Evolutionary conservation across 2,329 filamentous ascomycete species (phyloP), one percentile per base, ranked within the genome.

Genomic region (Claviceps humidiphila): DNA sequence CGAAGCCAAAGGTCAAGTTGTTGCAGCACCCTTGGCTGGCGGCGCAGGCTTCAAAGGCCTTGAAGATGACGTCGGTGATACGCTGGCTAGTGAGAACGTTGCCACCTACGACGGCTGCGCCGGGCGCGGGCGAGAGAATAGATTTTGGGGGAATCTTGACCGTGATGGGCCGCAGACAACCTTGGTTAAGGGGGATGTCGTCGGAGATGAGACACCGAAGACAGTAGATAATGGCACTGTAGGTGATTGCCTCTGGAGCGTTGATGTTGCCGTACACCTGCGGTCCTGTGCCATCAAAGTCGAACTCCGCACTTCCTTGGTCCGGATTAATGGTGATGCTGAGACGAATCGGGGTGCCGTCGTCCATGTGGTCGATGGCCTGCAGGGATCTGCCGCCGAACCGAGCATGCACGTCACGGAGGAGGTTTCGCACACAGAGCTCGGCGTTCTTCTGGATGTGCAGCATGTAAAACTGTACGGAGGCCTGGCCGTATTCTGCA

Each of bases 211-310:
- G 74, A 59, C 83, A 87, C 26, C 87, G 78, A 16, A 93, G 73
- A 59, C 86, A 91, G 72, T 93, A 93, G 57, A 93, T 91, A 58
- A 91, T 90, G n/a, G 87, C 87, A 6, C 81, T 85, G 68, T 87
- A 89, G 0, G 86, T 90, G 47, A 93, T 85, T 3, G 87, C 87
- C 66, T 88, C 78, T 0, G 87, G 87, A 0, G 87, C 87, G 61
- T 93, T 93, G 66, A 84, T 84, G 59, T 89, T 90, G 34, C 79
- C 85, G 59, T 88, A 88, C 1, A 89, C 84, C 66, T 93, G 85
- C 0, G 84, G 81, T 0, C 87, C 87, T 0, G 87, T 93, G 20
- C 87, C 87, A 0, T 73, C 75, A 64, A 93, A 93, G 63, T 93
- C 86, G 59, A 93, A 93, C 1, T 85, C 73, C 0, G 87, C 87